Conservation (phyloP, 331 rosid genomes). For the Quercus lobata region DNA sequence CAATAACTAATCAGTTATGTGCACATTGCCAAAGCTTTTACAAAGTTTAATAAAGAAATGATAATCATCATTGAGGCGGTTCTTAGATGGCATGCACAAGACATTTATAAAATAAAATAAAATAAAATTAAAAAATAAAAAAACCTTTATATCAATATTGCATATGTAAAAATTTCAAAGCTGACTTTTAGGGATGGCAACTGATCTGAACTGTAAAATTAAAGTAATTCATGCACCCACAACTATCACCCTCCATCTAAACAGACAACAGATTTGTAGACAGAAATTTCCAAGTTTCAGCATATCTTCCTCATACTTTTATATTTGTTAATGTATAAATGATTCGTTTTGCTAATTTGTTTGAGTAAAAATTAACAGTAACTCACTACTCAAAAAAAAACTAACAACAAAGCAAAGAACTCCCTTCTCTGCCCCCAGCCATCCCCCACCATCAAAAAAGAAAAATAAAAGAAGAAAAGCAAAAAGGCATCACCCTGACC, state of each 20-base stretch:
- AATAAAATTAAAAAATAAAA: background rate
- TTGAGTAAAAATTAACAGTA: background rate
- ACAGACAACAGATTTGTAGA: background rate
- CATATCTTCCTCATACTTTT: background rate
- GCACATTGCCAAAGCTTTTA: background rate
- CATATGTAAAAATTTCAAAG: background rate
- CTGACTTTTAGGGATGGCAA: background rate
- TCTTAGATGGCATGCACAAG: background rate
- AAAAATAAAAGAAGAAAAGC: slow-evolving; percentile 3
- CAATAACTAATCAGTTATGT: background rate
- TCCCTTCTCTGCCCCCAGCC: background rate
- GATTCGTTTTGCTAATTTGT: background rate
- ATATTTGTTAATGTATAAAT: background rate
- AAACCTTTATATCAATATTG: background rate
- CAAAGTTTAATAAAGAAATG: background rate
- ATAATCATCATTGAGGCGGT: background rate
- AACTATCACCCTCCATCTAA: background rate
- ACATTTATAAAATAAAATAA: background rate
- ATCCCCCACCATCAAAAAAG: background rate
- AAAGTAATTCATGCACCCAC: background rate
- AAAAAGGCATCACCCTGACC: slow-evolving; percentile 26
- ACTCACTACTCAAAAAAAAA: background rate
- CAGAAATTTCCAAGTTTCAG: background rate
- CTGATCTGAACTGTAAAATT: background rate
- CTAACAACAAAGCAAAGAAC: background rate